Base-by-base conservation (phyloP, 495 filamentous ascomycete species). In the Aspergillus egyptiacus region DNA sequence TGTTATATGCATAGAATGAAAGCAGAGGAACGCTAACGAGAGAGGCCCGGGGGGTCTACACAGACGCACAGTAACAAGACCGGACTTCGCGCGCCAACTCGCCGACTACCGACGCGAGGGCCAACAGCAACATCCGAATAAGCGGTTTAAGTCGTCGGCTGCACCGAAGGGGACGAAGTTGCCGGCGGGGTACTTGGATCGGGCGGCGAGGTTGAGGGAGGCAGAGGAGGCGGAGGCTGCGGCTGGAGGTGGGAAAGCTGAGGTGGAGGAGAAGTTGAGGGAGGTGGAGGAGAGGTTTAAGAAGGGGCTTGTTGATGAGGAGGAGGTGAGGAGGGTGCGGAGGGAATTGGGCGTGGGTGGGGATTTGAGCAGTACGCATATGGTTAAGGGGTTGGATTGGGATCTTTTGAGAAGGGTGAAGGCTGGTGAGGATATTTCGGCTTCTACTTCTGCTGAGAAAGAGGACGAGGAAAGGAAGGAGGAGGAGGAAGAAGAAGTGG, bases 341-440 rank as follows among this genome's bases (percentile, higher is more conserved):
- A 73, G 75, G 37, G 79, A 94, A 55, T 86, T 96, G 43, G 69
- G 70, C 1, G 81, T 89, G 3, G 91, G 90, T 2, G 91, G 90
- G 5, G 88, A 95, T 61, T 60, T 89, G 23, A 67, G 67, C 2
- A 85, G 83, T 56, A 91, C 87, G 28, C 87, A 94, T 75, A 68
- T 96, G 58, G 82, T 96, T 24, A 97, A 96, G 66, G 93, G 93
- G 2, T 66, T 98, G 49, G 94, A 98, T 67, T 85, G 84, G 58
- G 82, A 82, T 64, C 66, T 98, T 15, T 67, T 98, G 38, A 80
- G 84, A 63, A 76, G 85, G 58, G 76, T 89, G 23, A 77, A 74
- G 55, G 79, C 74, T 41, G 87, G 87, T 5, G 87, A 91, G 64
- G 82, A 91, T 70, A 75, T 91, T 27, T 13, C n/a, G 18, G 17